Percentiles rank a stretch among this genome's conserved stretches.
Conservation (phyloP, 2,329 filamentous ascomycete genomes). For the Aspergillus sp. region DNA sequence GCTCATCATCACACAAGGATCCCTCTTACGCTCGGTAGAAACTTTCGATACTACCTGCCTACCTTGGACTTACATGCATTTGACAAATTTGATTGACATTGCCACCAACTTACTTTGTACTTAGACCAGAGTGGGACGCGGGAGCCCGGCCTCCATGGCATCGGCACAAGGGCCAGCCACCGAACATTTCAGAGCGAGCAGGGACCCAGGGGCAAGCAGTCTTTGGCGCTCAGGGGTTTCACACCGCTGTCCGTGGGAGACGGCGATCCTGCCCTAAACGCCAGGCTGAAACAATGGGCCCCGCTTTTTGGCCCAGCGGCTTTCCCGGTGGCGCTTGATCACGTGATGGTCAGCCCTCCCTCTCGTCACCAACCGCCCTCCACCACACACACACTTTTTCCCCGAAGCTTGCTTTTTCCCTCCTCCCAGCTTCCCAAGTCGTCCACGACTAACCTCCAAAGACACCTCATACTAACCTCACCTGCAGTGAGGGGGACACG, state of each 20-base stretch:
- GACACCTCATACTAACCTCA: not conserved
- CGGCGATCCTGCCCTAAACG: slow-evolving; percentile 17
- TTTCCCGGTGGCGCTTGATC: slow-evolving; percentile 4
- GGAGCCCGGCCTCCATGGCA: not conserved
- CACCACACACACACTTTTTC: not conserved
- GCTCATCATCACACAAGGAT: not conserved
- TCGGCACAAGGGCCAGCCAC: slow-evolving; percentile 6
- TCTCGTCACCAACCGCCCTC: not conserved
- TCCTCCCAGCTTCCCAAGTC: not conserved
- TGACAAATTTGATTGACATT: not conserved
- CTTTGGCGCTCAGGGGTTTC: slow-evolving; percentile 13
- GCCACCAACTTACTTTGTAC: not conserved
- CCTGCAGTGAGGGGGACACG: slow-evolving; percentile 7
- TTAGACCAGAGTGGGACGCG: not conserved
- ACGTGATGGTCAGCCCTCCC: slow-evolving; percentile 6
- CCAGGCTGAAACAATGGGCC: slow-evolving; percentile 13
- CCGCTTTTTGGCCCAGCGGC: slow-evolving; percentile 4
- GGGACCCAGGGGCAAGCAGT: slow-evolving; percentile 17
- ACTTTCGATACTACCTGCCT: not conserved
- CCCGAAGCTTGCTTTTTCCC: not conserved
- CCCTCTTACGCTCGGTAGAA: not conserved
- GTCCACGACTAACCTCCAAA: not conserved
- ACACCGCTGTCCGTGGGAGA: slow-evolving; percentile 16
- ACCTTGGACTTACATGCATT: not conserved
- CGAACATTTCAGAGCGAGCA: slow-evolving; percentile 7